Evolutionary conservation across 2,329 filamentous ascomycete genomes (phyloP).

Genomic region (Acrocalymma vagum): DNA sequence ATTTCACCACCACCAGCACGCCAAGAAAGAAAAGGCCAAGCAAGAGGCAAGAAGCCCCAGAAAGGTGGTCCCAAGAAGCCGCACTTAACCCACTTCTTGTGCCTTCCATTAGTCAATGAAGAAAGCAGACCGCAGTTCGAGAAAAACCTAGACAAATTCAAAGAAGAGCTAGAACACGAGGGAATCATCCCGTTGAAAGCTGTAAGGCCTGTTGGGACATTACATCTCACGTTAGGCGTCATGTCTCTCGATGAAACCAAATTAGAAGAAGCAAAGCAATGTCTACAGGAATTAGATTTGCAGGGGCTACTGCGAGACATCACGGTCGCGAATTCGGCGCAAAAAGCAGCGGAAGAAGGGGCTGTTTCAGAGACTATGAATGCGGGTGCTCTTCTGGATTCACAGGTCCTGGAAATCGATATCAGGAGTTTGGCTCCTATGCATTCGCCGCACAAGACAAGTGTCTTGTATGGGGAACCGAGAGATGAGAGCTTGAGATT

Average conservation of each 20-base stretch:
- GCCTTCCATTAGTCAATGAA: constrained; percentile 73
- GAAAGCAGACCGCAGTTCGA: constrained; percentile 71
- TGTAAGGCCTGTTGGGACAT: constrained; percentile 77
- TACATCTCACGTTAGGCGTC: constrained; percentile 88
- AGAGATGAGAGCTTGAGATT: constrained; percentile 62
- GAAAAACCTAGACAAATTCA: constrained; percentile 69
- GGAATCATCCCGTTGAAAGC: constrained; percentile 68
- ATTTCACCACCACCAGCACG: constrained; percentile 19
- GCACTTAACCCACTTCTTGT: constrained; percentile 77
- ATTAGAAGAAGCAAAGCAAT: constrained; percentile 54
- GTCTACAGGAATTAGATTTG: constrained; percentile 57
- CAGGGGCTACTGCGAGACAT: constrained; percentile 25
- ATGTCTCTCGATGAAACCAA: constrained; percentile 72
- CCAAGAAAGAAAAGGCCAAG: constrained; percentile 13
- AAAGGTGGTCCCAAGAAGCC: constrained; percentile 46
- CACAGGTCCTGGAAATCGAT: constrained; percentile 47
- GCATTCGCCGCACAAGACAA: constrained; percentile 64
- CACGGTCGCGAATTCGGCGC: constrained; percentile 19
- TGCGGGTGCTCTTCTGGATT: constrained; percentile 33
- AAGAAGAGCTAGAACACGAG: constrained; percentile 58
- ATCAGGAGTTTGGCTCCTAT: constrained; percentile 66
- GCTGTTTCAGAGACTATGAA: constrained; percentile 39
- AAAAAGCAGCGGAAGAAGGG: constrained; percentile 20
- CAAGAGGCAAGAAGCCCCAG: constrained; percentile 17
- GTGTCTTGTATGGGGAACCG: constrained; percentile 73